phyloP scores from a whole-genome alignment of 805 yeast species.

The Scheffersomyces spartinae region DNA sequence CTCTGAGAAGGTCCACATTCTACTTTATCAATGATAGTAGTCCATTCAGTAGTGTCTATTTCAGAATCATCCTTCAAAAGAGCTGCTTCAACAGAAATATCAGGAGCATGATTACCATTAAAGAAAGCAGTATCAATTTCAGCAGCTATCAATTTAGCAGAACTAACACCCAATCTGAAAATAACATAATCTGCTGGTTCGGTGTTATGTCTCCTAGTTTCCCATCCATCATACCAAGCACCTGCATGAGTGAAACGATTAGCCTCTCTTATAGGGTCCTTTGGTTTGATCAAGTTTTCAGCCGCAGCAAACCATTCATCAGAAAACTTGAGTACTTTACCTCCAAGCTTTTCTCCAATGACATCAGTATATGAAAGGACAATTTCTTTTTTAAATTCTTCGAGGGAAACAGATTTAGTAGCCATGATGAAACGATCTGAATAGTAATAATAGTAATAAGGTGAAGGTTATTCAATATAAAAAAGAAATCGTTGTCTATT shows the following conservation, averaged over 20 bases:
- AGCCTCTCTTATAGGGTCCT: slow-evolving; percentile 70
- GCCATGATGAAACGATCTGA: no score
- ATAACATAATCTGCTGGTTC: slow-evolving; percentile 83
- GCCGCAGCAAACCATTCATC: slow-evolving; percentile 98
- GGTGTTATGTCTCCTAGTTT: slow-evolving; percentile 86
- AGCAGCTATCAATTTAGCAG: slow-evolving; percentile 69
- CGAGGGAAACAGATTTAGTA: no score
- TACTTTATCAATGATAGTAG: slow-evolving; percentile 47
- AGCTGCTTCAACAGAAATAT: slow-evolving; percentile 71
- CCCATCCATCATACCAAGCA: slow-evolving; percentile 99
- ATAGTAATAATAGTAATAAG: no score
- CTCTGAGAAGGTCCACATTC: slow-evolving; percentile 88
- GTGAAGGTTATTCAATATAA: no score
- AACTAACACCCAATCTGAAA: slow-evolving; percentile 69
- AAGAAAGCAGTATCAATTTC: slow-evolving; percentile 92
- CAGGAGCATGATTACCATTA: slow-evolving; percentile 93
- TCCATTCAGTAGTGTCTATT: slow-evolving; percentile 45
- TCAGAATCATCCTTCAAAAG: slow-evolving; percentile 22
- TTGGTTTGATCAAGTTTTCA: slow-evolving; percentile 70
- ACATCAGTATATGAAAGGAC: slow-evolving; percentile 51
- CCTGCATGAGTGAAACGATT: slow-evolving; percentile 75
- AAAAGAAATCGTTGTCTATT: no score
- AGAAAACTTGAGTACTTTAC: slow-evolving; percentile 52
- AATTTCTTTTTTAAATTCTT: slow-evolving; percentile 21
- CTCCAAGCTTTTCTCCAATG: slow-evolving; percentile 76